Percentiles rank a stretch among this genome's conserved stretches.
Evolutionary conservation across 2,329 filamentous ascomycete species (phyloP).

Genomic region (Stemphylium lycopersici): DNA sequence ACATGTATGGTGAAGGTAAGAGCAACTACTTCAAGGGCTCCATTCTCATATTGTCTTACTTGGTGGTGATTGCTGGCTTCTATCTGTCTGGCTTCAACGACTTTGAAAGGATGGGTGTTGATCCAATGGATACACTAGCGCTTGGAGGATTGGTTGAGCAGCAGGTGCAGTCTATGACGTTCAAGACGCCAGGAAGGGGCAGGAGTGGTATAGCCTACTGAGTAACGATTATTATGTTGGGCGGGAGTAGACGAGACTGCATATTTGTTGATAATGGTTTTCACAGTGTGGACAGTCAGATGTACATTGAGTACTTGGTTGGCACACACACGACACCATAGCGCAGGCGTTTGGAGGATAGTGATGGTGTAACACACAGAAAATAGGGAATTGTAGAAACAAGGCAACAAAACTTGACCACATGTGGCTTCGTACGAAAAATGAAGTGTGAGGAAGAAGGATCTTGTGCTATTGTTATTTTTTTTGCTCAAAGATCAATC

Average conservation of each 20-base stretch:
- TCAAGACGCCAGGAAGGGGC: constrained; percentile 39
- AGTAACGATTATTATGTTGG: background rate
- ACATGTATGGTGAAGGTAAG: constrained; percentile 98
- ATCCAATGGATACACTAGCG: constrained; percentile 45
- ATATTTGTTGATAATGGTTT: background rate
- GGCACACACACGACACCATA: constrained; percentile 2
- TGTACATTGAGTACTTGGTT: background rate
- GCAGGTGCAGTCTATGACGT: constrained; percentile 42
- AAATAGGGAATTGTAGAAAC: background rate
- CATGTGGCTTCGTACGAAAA: too few relatives aligned
- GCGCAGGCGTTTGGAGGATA: constrained; percentile 7
- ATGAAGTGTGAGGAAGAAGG: too few relatives aligned
- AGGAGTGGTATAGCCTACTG: constrained; percentile 36
- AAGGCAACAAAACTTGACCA: too few relatives aligned
- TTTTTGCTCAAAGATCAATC: too few relatives aligned
- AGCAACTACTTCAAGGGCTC: constrained; percentile 99
- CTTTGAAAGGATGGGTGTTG: constrained; percentile 50
- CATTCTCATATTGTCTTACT: constrained; percentile 88
- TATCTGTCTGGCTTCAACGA: constrained; percentile 76
- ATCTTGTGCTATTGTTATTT: too few relatives aligned
- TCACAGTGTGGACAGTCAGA: background rate
- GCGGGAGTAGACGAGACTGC: too few relatives aligned
- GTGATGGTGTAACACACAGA: background rate
- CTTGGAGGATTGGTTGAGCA: constrained; percentile 38
- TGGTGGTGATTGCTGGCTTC: constrained; percentile 91